Percentiles rank a stretch among this genome's conserved stretches.
Evolutionary conservation across 1,139 yeast genomes (phyloP).

Genomic region (Saccharomyces hybrid): DNA sequence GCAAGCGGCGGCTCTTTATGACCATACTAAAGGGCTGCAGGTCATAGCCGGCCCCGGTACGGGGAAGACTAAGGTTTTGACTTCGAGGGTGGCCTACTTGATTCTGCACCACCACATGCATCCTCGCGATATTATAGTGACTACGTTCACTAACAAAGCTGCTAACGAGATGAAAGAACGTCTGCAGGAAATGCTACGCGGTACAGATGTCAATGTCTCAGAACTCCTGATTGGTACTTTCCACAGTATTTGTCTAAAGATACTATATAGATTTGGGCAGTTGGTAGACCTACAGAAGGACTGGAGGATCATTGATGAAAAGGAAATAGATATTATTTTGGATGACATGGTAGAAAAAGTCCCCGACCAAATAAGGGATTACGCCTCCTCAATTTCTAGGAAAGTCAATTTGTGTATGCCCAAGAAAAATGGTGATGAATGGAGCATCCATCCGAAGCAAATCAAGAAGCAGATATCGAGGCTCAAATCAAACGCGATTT

Average conservation of each 20-base stretch:
- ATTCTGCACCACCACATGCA: conserved; percentile 42
- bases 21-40: conserved; percentile 51
- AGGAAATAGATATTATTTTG: conserved; percentile 49
- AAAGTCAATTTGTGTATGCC: conserved; percentile 27
- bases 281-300: conserved; percentile 40
- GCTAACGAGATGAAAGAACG: conserved; percentile 76
- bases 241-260: conserved; percentile 66
- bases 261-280: conserved; percentile 51
- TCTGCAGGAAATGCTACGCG: conserved; percentile 37
- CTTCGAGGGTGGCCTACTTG: conserved; percentile 69
- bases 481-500: conserved; percentile 44
- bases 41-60: conserved; percentile 92
- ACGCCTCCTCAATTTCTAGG: conserved; percentile 25
- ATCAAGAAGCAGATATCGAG: conserved; percentile 43
- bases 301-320: conserved; percentile 59
- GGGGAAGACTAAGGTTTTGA: conserved; percentile 76
- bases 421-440: conserved; percentile 22
- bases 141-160: conserved; percentile 88
- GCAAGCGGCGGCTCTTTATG: conserved; percentile 48
- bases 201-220: conserved; percentile 35
- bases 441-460: conserved; percentile 32
- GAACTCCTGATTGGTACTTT: conserved; percentile 72
- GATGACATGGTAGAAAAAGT: conserved; percentile 38
- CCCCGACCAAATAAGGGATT: conserved; percentile 30
- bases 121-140: conserved; percentile 63